Percentiles rank a stretch among this genome's conserved stretches.
Evolutionary conservation across 1,284 basidiomycete genomes (phyloP).

Genomic region (Trichosporon coremiiforme): DNA sequence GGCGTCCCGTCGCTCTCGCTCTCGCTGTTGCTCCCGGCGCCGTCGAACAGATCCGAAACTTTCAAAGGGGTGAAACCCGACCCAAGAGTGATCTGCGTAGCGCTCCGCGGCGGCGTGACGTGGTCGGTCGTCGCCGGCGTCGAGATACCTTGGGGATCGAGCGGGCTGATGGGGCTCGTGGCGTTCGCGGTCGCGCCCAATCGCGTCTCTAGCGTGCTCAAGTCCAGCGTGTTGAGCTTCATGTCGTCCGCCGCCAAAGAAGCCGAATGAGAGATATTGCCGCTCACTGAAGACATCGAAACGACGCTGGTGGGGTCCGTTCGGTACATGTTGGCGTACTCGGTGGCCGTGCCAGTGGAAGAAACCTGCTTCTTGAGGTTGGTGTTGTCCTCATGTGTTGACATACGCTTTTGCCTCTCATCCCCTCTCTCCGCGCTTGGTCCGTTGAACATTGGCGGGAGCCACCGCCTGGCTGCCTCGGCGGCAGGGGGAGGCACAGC

Average conservation of each 20-base stretch:
- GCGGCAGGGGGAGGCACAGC: background rate
- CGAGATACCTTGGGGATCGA: background rate
- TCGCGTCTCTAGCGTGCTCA: background rate
- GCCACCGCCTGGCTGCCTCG: conserved; percentile 3
- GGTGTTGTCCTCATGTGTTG: background rate
- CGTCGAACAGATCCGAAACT: background rate
- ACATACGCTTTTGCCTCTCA: conserved; percentile 16
- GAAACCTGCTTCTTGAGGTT: conserved; percentile 18
- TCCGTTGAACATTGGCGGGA: background rate
- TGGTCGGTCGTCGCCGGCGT: background rate
- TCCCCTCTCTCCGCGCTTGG: background rate
- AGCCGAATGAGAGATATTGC: conserved; percentile 17
- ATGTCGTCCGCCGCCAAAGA: background rate
- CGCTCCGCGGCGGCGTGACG: background rate
- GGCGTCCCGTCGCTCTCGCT: conserved; percentile 1
- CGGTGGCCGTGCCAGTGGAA: background rate
- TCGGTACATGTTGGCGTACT: background rate
- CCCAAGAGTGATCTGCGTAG: background rate
- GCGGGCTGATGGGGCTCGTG: background rate
- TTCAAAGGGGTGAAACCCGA: conserved; percentile 8
- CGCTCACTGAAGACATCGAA: conserved; percentile 15
- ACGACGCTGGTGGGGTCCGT: conserved; percentile 8
- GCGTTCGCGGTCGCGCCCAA: background rate
- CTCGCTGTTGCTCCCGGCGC: background rate
- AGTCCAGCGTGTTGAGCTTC: background rate